Conservation (phyloP, 192 early-diverging fungal genomes). For the Rhizophagus clarus region DNA sequence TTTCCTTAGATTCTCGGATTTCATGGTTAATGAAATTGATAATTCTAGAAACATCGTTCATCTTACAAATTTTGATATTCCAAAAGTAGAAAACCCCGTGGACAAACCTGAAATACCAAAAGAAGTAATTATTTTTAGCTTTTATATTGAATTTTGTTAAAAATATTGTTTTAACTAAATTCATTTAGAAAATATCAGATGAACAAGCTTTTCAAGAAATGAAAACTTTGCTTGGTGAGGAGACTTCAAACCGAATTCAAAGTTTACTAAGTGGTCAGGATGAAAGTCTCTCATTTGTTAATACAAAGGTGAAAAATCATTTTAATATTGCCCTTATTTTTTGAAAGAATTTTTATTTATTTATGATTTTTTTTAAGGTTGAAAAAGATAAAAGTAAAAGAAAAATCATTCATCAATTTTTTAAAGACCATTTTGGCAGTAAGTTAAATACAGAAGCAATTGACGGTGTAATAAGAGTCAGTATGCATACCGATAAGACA, state of each 20-base stretch:
- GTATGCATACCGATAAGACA: slow-evolving; percentile 46
- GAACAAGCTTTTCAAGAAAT: slow-evolving; percentile 14
- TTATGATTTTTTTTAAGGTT: slow-evolving; percentile 32
- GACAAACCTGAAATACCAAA: background rate
- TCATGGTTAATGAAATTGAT: slow-evolving; percentile 93
- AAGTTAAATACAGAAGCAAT: slow-evolving; percentile 52
- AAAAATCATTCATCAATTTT: slow-evolving; percentile 54
- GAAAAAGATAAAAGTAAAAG: slow-evolving; percentile 55
- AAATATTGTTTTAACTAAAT: background rate
- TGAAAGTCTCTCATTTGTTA: background rate
- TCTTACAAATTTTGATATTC: slow-evolving; percentile 39
- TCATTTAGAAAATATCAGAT: background rate
- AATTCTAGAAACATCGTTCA: slow-evolving; percentile 67
- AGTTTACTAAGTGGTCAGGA: background rate
- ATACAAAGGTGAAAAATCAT: background rate
- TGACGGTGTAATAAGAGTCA: slow-evolving; percentile 47
- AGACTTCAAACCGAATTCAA: background rate
- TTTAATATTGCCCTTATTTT: background rate
- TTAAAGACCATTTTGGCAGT: slow-evolving; percentile 51
- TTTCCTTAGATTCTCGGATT: slow-evolving; percentile 70
- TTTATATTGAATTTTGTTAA: background rate
- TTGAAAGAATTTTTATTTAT: background rate
- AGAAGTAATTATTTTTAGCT: background rate
- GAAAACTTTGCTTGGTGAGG: slow-evolving; percentile 5
- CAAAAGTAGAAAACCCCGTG: background rate